Evolutionary conservation across 345 rosid species (phyloP).

Genomic region (Rhizophora apiculata): DNA sequence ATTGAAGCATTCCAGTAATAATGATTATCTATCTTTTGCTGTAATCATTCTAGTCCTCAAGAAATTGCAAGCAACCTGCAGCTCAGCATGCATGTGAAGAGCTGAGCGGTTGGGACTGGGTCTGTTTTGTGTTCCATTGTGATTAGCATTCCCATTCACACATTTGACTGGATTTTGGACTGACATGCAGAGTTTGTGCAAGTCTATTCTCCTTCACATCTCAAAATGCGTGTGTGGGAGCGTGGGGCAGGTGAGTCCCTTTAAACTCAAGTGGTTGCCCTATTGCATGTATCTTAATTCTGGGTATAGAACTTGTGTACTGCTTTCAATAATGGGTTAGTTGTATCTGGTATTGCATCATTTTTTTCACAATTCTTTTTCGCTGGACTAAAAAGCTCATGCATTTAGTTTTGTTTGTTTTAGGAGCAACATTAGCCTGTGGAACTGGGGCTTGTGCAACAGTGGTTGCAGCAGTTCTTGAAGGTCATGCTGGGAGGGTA

Average conservation of each 20-base stretch:
- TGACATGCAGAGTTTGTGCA: conserved; percentile 81
- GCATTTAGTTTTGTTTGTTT: not conserved
- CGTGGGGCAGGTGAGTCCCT: conserved; percentile 79
- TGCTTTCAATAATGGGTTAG: conserved; percentile 1
- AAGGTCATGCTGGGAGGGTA: conserved; percentile 78
- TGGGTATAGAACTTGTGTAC: too few species aligned
- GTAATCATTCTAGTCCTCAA: not conserved
- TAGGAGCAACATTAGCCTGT: conserved; percentile 95
- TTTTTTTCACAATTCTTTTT: not conserved
- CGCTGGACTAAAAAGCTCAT: not conserved
- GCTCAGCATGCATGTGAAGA: not conserved
- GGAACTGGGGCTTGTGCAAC: conserved; percentile 99
- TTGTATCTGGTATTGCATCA: not conserved
- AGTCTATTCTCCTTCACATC: conserved; percentile 69
- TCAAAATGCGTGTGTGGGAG: conserved; percentile 99
- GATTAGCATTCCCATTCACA: not conserved
- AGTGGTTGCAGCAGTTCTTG: conserved; percentile 97
- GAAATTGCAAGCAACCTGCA: not conserved
- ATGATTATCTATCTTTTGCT: not conserved
- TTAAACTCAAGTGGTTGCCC: not conserved
- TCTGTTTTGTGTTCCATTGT: not conserved
- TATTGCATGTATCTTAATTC: too few species aligned
- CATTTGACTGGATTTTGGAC: not conserved
- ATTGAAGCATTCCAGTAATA: too few species aligned
- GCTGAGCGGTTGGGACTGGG: too few species aligned